These are phyloP conservation scores for Quercus tomentella DNA, from an alignment of 331 rosid genomes.

Conservation along the genomic window DNA sequence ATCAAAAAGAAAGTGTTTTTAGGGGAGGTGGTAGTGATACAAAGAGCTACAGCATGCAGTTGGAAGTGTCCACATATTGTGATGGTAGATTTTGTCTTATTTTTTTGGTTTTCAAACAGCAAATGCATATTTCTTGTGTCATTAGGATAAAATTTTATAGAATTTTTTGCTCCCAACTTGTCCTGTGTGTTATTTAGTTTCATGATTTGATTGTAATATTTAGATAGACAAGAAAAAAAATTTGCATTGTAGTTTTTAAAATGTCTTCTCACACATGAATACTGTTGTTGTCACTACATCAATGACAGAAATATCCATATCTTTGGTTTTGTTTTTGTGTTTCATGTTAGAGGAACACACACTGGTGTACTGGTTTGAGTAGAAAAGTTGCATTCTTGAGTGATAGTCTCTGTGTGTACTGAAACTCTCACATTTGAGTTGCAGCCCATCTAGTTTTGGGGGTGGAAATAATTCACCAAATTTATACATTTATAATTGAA, in stretches of 20 bases:
- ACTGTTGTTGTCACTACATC: not conserved
- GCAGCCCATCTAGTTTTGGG: not conserved
- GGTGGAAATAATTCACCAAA: conserved; percentile 5
- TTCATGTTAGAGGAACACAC: too few relatives aligned
- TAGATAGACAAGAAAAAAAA: not conserved
- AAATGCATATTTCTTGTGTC: not conserved
- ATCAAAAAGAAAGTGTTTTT: not conserved
- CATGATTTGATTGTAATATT: not conserved
- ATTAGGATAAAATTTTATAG: not conserved
- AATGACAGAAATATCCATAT: not conserved
- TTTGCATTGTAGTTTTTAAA: not conserved
- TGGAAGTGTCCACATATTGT: not conserved
- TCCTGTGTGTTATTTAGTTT: not conserved
- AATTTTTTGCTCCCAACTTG: not conserved
- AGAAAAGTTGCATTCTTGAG: not conserved
- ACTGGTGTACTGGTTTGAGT: not conserved
- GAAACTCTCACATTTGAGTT: not conserved
- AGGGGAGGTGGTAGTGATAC: not conserved
- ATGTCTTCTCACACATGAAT: not conserved
- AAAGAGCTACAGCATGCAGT: not conserved
- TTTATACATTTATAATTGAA: not conserved
- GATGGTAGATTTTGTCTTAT: not conserved
- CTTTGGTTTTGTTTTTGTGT: not conserved
- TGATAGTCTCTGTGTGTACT: not conserved
- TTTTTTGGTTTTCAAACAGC: not conserved